Base-by-base conservation (phyloP, 2,329 filamentous ascomycete species). In the Capronia americana region DNA sequence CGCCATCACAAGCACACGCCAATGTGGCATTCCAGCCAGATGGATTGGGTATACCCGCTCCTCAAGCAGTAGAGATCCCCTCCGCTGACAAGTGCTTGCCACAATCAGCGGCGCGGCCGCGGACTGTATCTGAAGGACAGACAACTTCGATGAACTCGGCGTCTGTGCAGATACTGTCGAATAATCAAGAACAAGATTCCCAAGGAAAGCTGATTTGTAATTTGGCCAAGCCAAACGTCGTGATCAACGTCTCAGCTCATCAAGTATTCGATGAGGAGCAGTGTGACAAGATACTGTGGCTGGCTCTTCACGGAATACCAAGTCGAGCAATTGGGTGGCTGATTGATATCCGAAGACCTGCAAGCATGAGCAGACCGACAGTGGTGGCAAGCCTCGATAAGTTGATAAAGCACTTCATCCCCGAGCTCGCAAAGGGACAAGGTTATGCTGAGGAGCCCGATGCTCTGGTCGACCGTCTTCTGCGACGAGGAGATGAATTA, bases 281-380 rank as follows among this genome's bases (percentile, higher is more conserved):
- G 12, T 41, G 61, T 34, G 55, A 62, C 32, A 62, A 51, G 26
- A 56, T 66, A 14, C 57, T 68, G 20, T 68, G 60, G 55, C 58
- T 68, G 10, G 66, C 66, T 12, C 50, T 65, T 6, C 66, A 63
- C 24, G 56, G 59, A 30, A 28, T 66, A 7, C 60, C 58, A n/a
- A 32, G 28, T 30, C 14, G 17, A 14, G 41, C 50, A 11, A 66
- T 68, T 38, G 63, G 50, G 28, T 55, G 54, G 17, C 48, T 56
- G 26, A 10, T 20, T 30, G 32, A 61, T 20, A 28, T 61, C 41
- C 14, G 38, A 3, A 51, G 7, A 26, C 32, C 58, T 11, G 34
- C 30, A 24, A 2, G 4, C 6, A 14, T 17, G n/a, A 59, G 41
- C 10, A 44, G 30, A 14, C 28, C 26, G 17, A n/a, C 6, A 12